Base-by-base conservation (phyloP, 345 rosid species). In the Syzygium jambos region DNA sequence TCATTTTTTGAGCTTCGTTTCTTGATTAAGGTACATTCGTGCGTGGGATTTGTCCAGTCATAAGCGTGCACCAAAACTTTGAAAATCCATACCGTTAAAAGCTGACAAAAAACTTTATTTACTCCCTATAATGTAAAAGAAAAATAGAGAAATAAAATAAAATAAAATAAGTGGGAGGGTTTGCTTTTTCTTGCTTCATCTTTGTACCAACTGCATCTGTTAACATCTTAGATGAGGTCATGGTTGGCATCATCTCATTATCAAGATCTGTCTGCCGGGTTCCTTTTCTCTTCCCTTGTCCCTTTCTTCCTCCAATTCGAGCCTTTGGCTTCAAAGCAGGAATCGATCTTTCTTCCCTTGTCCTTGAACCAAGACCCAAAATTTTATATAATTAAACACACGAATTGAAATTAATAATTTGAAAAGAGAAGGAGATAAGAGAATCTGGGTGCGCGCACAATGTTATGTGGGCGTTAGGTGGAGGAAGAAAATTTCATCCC, bases 211-310 rank as follows among this genome's bases (percentile, higher is more conserved):
- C 94, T 91, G 92, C 93, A 80, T 53, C 27, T 11, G 86, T 54
- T 89, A 90, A 91, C 73, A 57, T 87, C 84, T 30, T 41, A 87
- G 90, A 87, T 90, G 92, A 92, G 89, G 90, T 94, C 95, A 93
- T 85, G 55, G 90, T 87, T 86, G 87, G 88, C 95, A 92, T 93
- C 92, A 91, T 88, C 49, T 38, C 78, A 51, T 52, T 52, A 92
- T 89, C 91, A 53, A 27, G 82, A 56, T 85, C 29, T 27, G 29
- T 13, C 38, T 73, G 82, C 68, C 13, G n/a, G 55, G 54, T 23
- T 77, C 86, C 46, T 43, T 80, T 77, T 78, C 88, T 54, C 78
- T 80, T 73, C 52, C 30, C 43, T 1, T 49, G 92, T 93, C 95
- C 1, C 90, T 95, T 90, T 93, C 95, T 46, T 38, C n/a, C 55